Evolutionary conservation across 2,329 filamentous ascomycete genomes (phyloP), one percentile per base, ranked within the genome.

Genomic region (Amphichorda felina): DNA sequence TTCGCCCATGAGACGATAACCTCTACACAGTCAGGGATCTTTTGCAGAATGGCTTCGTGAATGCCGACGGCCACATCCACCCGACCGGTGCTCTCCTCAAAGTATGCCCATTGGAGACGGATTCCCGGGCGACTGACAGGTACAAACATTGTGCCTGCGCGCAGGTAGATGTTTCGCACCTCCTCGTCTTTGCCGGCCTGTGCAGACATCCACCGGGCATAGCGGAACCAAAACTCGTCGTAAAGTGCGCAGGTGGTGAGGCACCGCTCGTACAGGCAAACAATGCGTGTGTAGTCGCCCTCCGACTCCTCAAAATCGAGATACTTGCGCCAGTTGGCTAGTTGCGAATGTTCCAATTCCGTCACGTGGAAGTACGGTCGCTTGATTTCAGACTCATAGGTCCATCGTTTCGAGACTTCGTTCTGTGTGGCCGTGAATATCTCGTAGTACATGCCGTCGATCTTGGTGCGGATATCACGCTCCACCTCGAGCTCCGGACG

Each of bases 151-250:
- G 76, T 87, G 44, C 82, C 79, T 8, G 89, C 91, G 38, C 87
- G 78, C 54, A 89, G 78, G 53, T 93, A 96, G 43, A 96, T 91
- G 56, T 85, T 88, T 38, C 91, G 81, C 5, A 89, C 80, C 51
- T 95, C 88, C 53, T 95, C 85, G 31, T 87, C 78, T 55, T 93
- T 94, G 45, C 70, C 77, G 2, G 75, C 61, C 51, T 94, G 84
- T 0, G 76, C 76, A 40, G 73, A 70, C 83, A 95, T 94, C 91
- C 91, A 98, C 28, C 89, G 72, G 13, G 82, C 85, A 57, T 94
- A 98, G n/a, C 91, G 82, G 49, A 94, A 77, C 91, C 91, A 98
- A 57, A 96, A 94, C 53, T 96, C 89, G 34, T 96, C 89, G 53
- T 98, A 95, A 45, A 93, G 82, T 13, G 91, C 89, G 50, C 85